Evolutionary conservation across 2,329 filamentous ascomycete species (phyloP), one percentile per base, ranked within the genome.

Genomic region (Pestalotiopsis sp.): DNA sequence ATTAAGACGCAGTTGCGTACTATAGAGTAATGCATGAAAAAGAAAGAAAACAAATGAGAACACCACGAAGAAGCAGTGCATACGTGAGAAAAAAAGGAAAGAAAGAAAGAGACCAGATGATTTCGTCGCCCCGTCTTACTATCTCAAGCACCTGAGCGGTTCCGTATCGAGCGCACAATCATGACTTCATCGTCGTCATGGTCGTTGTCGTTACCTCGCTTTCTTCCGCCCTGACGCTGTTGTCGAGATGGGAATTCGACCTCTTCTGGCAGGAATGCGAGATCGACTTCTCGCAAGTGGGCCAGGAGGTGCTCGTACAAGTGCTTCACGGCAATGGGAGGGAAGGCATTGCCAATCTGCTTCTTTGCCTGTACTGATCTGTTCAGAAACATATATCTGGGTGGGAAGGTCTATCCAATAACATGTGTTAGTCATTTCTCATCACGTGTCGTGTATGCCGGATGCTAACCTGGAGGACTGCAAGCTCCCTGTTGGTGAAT

Each of bases 321-420:
- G 0, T 83, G 77, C 39, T 79, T 77, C 2, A 87, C 87, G 0
- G 86, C 84, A 17, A 79, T 79, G 0, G 92, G 88, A 0, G 93
- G 91, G 11, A 95, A 93, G 0, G 93, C 92, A 73, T 95, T 95
- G 0, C 93, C 93, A 70, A 94, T 92, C 76, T 94, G 92, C 70
- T 83, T 86, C 67, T 84, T 85, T 3, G 88, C 80, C 3, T 45
- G 41, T 23, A n/a, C 11, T 14, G 75, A 76, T 0, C 76, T 81
- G 0, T 80, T 81, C 0, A 78, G 67, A 73, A 95, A 94, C 31
- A 9, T 9, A 36, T 36, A 36, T 36, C 31, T 36, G 1, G 31
- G 31, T 36, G 31, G 31, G 31, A 36, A 36, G 31, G 31, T 36
- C 31, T 36, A 36, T 36, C 31, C 31, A 9, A 36, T 9, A 36